A percentile compares a stretch with the other conserved stretches of the same genome.
Conservation (phyloP, 176 grass and related monocot species). For the barley (Hordeum vulgare) region DNA sequence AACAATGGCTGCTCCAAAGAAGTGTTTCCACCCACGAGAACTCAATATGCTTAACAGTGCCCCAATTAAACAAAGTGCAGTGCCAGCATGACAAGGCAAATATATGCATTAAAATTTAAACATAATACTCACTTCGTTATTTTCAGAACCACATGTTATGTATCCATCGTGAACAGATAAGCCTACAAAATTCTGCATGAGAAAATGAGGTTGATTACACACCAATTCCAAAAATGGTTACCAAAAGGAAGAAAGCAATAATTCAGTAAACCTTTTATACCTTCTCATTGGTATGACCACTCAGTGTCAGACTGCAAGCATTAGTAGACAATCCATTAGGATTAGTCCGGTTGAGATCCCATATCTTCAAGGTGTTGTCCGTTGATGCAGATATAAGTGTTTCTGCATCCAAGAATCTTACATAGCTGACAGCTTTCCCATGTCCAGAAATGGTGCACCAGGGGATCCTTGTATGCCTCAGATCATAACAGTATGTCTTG, state of each 20-base stretch:
- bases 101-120: not conserved
- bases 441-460: slow-evolving; percentile 97
- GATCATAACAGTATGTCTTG: slow-evolving; percentile 93
- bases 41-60: not conserved
- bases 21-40: not conserved
- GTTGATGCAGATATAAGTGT: slow-evolving; percentile 90
- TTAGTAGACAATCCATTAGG: slow-evolving; percentile 51
- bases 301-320: slow-evolving; percentile 67
- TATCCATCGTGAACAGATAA: slow-evolving; percentile 92
- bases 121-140: slow-evolving; percentile 75
- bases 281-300: slow-evolving; percentile 96
- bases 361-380: slow-evolving; percentile 93
- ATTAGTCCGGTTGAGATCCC: slow-evolving; percentile 81
- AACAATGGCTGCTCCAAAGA: not conserved
- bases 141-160: slow-evolving; percentile 93
- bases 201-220: slow-evolving; percentile 15
- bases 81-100: slow-evolving; percentile 8
- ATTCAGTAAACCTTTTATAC: slow-evolving; percentile 18
- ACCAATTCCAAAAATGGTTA: slow-evolving; percentile 1
- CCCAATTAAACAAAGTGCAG: not conserved
- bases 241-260: not conserved
- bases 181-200: slow-evolving; percentile 96
- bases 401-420: slow-evolving; percentile 77
- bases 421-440: slow-evolving; percentile 92
- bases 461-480: slow-evolving; percentile 90